A percentile compares a stretch with the other conserved stretches of the same genome.
Evolutionary conservation across 2,329 filamentous ascomycete genomes (phyloP).

Genomic region (Madurella mycetomatis): DNA sequence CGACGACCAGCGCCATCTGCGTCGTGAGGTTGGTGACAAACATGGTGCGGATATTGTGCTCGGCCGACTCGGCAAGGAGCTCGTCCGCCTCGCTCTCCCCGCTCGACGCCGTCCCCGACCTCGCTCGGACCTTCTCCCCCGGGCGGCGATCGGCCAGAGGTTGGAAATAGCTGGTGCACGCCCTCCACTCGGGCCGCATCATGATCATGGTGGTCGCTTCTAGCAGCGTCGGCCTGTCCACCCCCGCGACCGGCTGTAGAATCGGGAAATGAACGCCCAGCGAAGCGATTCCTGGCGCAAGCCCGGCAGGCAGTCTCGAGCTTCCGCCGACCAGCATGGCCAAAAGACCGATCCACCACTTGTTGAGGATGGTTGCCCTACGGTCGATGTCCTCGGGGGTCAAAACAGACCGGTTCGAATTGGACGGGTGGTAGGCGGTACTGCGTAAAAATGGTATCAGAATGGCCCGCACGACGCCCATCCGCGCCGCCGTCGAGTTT

Average conservation of each 20-base stretch:
- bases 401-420: slow-evolving; percentile 46
- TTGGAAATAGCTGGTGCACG: slow-evolving; percentile 63
- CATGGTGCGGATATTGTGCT: slow-evolving; percentile 84
- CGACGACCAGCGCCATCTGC: slow-evolving; percentile 82
- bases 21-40: slow-evolving; percentile 77
- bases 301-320: slow-evolving; percentile 38
- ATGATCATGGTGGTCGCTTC: slow-evolving; percentile 78
- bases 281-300: slow-evolving; percentile 16
- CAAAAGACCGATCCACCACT: slow-evolving; percentile 82
- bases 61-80: slow-evolving; percentile 63
- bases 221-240: slow-evolving; percentile 76
- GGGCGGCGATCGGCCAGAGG: slow-evolving; percentile 55
- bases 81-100: slow-evolving; percentile 61
- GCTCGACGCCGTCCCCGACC: slow-evolving; percentile 47
- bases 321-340: slow-evolving; percentile 65
- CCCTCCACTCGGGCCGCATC: slow-evolving; percentile 83
- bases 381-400: slow-evolving; percentile 79
- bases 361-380: slow-evolving; percentile 73
- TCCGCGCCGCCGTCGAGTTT: slow-evolving; percentile 56
- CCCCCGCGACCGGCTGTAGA: slow-evolving; percentile 69
- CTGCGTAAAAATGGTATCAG: slow-evolving; percentile 74
- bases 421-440: slow-evolving; percentile 64
- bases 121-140: slow-evolving; percentile 41
- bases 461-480: slow-evolving; percentile 65
- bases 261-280: slow-evolving; percentile 18